Evolutionary conservation across 352 stramenopile genomes (phyloP).

Genomic region (Aphanomyces astaci): DNA sequence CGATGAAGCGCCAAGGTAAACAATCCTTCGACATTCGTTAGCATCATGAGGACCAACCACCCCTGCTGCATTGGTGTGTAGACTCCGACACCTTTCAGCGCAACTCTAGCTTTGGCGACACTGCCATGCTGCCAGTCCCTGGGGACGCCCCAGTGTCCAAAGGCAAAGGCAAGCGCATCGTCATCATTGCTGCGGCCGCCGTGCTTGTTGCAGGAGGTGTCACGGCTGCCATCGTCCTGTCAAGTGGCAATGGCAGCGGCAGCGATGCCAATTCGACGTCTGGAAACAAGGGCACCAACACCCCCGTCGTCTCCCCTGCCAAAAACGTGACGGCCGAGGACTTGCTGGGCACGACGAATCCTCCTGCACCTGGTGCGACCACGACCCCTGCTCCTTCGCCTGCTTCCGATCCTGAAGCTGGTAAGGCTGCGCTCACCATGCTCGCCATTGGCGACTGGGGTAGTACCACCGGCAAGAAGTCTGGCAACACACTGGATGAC

Average conservation of each 20-base stretch:
- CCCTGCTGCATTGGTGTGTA: no score
- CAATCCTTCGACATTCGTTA: no score
- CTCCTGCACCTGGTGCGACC: constrained; percentile 27
- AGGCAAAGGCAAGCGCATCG: neutral
- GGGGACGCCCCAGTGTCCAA: neutral
- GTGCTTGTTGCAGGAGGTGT: constrained; percentile 56
- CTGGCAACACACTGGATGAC: neutral
- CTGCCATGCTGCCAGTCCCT: neutral
- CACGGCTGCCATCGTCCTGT: constrained; percentile 60
- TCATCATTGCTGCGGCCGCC: constrained; percentile 60
- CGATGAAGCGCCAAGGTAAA: neutral
- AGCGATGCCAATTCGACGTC: neutral
- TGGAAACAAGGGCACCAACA: neutral
- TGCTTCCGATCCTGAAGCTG: constrained; percentile 14
- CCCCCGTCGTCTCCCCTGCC: neutral
- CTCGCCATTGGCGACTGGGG: constrained; percentile 81
- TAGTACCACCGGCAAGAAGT: constrained; percentile 64
- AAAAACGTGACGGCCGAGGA: constrained; percentile 45
- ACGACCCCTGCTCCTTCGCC: constrained; percentile 20
- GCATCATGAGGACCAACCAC: no score
- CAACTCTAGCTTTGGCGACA: constrained; percentile 9
- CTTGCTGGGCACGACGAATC: constrained; percentile 30
- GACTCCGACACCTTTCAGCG: neutral
- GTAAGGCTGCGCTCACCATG: constrained; percentile 54
- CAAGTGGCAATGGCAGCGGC: constrained; percentile 28